A percentile compares a stretch with the other conserved stretches of the same genome.
phyloP scores from a whole-genome alignment of 164 flowering plant species.

The Brasenia schreberi region DNA sequence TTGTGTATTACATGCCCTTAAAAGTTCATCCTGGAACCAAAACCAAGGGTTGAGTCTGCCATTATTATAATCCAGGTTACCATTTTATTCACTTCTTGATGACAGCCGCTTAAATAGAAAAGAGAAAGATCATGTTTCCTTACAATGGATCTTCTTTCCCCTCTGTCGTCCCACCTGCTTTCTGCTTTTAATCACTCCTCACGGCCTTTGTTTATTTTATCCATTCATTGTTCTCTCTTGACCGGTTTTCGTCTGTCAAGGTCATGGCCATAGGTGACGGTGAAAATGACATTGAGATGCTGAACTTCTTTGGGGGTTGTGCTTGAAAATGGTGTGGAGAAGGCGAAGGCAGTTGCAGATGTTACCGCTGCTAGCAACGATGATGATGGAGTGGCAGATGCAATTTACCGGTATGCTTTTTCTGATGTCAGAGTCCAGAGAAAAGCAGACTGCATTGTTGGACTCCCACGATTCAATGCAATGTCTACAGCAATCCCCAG shows the following conservation, averaged over 20 bases:
- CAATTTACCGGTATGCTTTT: constrained; percentile 84
- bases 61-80: too few relatives aligned
- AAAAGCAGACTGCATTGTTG: too few relatives aligned
- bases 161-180: neutral
- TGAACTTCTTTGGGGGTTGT: constrained; percentile 77
- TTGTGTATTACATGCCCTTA: too few relatives aligned
- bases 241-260: constrained; percentile 15
- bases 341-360: constrained; percentile 77
- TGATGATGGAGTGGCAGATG: constrained; percentile 96
- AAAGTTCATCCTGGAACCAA: too few relatives aligned
- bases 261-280: constrained; percentile 97
- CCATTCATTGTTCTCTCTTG: neutral
- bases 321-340: constrained; percentile 79
- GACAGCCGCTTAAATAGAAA: too few relatives aligned
- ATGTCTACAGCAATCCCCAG: too few relatives aligned
- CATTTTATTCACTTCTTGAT: too few relatives aligned
- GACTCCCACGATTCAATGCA: too few relatives aligned
- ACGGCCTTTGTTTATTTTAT: neutral
- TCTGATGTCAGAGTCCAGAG: constrained; percentile 20
- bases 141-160: neutral
- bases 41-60: too few relatives aligned
- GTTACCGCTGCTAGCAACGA: constrained; percentile 71
- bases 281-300: constrained; percentile 94
- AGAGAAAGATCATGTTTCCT: too few relatives aligned
- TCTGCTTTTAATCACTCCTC: neutral